These are phyloP conservation scores for Cercospora zeae-maydis DNA, from an alignment of 2,329 filamentous ascomycete species.

Conservation along the genomic window DNA sequence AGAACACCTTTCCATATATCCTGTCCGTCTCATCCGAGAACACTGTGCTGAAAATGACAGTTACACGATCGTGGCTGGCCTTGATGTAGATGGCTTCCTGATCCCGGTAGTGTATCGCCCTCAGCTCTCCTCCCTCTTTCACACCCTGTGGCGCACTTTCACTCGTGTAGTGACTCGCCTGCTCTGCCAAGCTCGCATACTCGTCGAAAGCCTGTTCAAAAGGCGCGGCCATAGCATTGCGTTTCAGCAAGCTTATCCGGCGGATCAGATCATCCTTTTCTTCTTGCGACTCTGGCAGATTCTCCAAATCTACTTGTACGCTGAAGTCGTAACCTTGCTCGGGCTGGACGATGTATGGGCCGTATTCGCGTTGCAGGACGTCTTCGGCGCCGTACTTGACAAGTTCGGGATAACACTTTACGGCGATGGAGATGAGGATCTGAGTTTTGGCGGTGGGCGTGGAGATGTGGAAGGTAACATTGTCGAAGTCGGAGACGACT, in stretches of 20 bases:
- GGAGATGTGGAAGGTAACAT: slow-evolving; percentile 96
- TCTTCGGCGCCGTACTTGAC: slow-evolving; percentile 88
- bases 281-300: slow-evolving; percentile 78
- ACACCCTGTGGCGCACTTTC: slow-evolving; percentile 92
- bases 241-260: slow-evolving; percentile 87
- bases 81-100: slow-evolving; percentile 99
- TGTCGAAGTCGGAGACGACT: slow-evolving; percentile 97
- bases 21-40: slow-evolving; percentile 97
- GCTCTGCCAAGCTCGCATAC: slow-evolving; percentile 79
- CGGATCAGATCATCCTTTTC: slow-evolving; percentile 80
- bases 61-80: slow-evolving; percentile 93
- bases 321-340: slow-evolving; percentile 97
- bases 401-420: slow-evolving; percentile 92
- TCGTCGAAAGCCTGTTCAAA: slow-evolving; percentile 97
- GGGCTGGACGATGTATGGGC: slow-evolving; percentile 78
- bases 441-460: slow-evolving; percentile 91
- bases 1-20: slow-evolving; percentile 96
- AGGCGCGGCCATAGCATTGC: slow-evolving; percentile 97
- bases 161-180: slow-evolving; percentile 86
- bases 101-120: slow-evolving; percentile 96
- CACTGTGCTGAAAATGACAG: slow-evolving; percentile 97
- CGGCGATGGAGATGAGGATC: slow-evolving; percentile 89
- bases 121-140: slow-evolving; percentile 83
- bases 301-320: slow-evolving; percentile 81
- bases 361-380: slow-evolving; percentile 92